These are phyloP conservation scores for Solanum pinnatisectum DNA, from an alignment of 257 asterid species.

Conservation along the genomic window DNA sequence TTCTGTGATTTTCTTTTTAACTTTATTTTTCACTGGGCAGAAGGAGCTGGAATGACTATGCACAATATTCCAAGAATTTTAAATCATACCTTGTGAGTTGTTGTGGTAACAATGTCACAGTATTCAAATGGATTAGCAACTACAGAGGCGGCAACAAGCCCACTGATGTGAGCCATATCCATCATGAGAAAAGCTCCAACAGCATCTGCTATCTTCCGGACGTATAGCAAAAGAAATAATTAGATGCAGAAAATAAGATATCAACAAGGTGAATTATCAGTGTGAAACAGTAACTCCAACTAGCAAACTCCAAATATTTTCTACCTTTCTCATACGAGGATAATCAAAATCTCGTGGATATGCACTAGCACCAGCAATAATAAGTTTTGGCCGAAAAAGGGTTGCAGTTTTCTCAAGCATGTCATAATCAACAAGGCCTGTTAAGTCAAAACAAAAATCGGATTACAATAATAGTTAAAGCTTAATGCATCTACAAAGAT, in stretches of 20 bases:
- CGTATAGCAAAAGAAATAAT: not conserved
- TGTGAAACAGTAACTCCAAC: not conserved
- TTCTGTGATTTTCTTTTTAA: not conserved
- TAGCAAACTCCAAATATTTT: not conserved
- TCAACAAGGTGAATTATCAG: not conserved
- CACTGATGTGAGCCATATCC: slow-evolving; percentile 98
- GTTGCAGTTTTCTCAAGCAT: slow-evolving; percentile 86
- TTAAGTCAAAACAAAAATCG: not conserved
- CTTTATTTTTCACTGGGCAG: not conserved
- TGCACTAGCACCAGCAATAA: slow-evolving; percentile 95
- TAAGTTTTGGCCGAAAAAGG: slow-evolving; percentile 88
- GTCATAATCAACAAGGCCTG: slow-evolving; percentile 87
- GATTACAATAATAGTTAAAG: not conserved
- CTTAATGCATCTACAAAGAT: not conserved
- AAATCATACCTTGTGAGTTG: slow-evolving; percentile 77
- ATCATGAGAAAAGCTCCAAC: slow-evolving; percentile 97
- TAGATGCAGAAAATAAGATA: not conserved
- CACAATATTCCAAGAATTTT: not conserved
- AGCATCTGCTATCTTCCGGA: slow-evolving; percentile 72
- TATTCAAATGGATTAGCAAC: slow-evolving; percentile 88
- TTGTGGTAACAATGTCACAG: slow-evolving; percentile 92
- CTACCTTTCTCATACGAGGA: slow-evolving; percentile 83
- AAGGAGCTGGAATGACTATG: not conserved
- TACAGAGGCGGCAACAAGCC: slow-evolving; percentile 91
- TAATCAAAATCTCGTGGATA: slow-evolving; percentile 92